These are phyloP conservation scores for Neoscytalidium dimidiatum DNA, from an alignment of 2,329 filamentous ascomycete genomes.

Conservation along the genomic window DNA sequence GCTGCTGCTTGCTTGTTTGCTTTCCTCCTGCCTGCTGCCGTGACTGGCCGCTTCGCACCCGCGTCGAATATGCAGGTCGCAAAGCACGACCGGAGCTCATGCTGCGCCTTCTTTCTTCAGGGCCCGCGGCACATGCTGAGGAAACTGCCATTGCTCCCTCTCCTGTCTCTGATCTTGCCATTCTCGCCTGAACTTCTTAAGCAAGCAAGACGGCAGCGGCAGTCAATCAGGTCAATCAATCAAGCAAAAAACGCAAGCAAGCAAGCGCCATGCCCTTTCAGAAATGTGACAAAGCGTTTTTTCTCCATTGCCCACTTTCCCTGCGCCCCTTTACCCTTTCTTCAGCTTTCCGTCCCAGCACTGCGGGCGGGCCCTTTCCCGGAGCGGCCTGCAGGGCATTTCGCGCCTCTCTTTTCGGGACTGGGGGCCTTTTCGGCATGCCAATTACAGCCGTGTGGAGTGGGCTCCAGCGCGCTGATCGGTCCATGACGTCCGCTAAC, in stretches of 20 bases:
- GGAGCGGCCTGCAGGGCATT: slow-evolving; percentile 3
- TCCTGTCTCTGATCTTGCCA: neutral
- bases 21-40: neutral
- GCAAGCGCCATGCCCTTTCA: too few relatives aligned
- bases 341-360: neutral
- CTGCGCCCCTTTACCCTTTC: neutral
- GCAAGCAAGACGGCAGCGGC: too few relatives aligned
- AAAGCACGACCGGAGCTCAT: neutral
- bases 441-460: slow-evolving; percentile 10
- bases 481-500: slow-evolving; percentile 9
- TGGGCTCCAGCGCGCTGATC: slow-evolving; percentile 1
- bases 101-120: slow-evolving; percentile 1
- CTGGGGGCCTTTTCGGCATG: neutral
- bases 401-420: neutral
- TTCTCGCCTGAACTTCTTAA: slow-evolving; percentile 1
- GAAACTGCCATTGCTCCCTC: neutral
- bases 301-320: neutral
- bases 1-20: neutral
- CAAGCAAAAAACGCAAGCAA: too few relatives aligned
- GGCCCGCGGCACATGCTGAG: slow-evolving; percentile 4
- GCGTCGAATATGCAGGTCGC: slow-evolving; percentile 6
- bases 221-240: too few relatives aligned
- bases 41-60: neutral
- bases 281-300: slow-evolving; percentile 8
- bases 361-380: slow-evolving; percentile 5